A percentile compares a stretch with the other conserved stretches of the same genome.
phyloP scores from a whole-genome alignment of 257 asterid genomes.

The Penstemon barbatus region DNA sequence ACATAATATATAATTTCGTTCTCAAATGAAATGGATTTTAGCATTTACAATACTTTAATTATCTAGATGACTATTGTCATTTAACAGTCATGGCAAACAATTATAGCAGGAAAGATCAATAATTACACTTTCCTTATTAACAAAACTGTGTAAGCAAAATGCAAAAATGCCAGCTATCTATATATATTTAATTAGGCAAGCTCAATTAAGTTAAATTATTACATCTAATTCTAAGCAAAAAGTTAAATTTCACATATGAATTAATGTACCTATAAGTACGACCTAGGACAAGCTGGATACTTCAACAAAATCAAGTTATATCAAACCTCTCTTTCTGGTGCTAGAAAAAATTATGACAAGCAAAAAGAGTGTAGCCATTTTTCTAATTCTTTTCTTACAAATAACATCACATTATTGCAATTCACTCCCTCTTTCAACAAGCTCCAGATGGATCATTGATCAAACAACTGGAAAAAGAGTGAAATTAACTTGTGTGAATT shows the following conservation, averaged over 20 bases:
- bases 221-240: no score
- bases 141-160: not conserved
- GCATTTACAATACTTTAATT: no score
- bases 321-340: not conserved
- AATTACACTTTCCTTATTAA: not conserved
- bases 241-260: not conserved
- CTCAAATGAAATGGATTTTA: no score
- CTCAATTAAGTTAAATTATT: no score
- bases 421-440: conserved; percentile 48
- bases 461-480: conserved; percentile 43
- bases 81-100: not conserved
- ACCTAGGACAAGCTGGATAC: not conserved
- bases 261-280: not conserved
- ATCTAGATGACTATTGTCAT: no score
- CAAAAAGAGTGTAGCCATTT: not conserved
- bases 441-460: conserved; percentile 60
- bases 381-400: conserved; percentile 25
- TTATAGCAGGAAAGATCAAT: not conserved
- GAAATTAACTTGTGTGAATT: conserved; percentile 57
- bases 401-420: conserved; percentile 17
- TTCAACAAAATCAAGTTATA: not conserved
- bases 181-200: no score
- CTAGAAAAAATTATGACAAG: conserved; percentile 16
- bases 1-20: no score
- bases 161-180: not conserved